Evolutionary conservation across 495 filamentous ascomycete genomes (phyloP).

Genomic region (Neurospora intermedia): DNA sequence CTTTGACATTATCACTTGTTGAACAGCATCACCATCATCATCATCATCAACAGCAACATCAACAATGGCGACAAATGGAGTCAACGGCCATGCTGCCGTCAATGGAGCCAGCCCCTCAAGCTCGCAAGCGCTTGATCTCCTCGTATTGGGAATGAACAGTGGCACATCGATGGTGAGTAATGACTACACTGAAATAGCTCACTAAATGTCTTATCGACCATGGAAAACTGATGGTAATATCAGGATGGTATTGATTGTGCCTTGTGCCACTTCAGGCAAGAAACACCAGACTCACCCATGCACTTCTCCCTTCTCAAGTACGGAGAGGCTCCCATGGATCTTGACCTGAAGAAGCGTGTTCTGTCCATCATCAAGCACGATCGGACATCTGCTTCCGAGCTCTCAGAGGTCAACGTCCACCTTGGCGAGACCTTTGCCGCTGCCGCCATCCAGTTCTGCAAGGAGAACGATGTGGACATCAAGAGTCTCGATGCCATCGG

Average conservation of each 20-base stretch:
- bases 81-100: neutral
- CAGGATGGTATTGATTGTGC: slow-evolving; percentile 41
- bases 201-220: neutral
- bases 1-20: neutral
- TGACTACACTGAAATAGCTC: neutral
- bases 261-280: slow-evolving; percentile 39
- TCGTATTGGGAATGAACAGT: slow-evolving; percentile 41
- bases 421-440: slow-evolving; percentile 42
- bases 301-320: slow-evolving; percentile 38
- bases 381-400: slow-evolving; percentile 38
- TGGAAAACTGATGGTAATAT: neutral
- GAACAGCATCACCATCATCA: neutral
- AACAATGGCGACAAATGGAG: neutral
- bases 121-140: slow-evolving; percentile 26
- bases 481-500: slow-evolving; percentile 43
- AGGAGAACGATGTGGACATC: slow-evolving; percentile 33
- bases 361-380: slow-evolving; percentile 46
- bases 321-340: slow-evolving; percentile 37
- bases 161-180: slow-evolving; percentile 30
- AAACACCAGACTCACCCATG: slow-evolving; percentile 36
- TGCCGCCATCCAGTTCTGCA: slow-evolving; percentile 36
- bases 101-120: neutral
- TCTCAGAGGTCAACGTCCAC: slow-evolving; percentile 44
- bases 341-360: slow-evolving; percentile 43
- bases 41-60: neutral